A percentile compares a stretch with the other conserved stretches of the same genome.
Conservation (phyloP, 2,329 filamentous ascomycete species). For the Fusarium illudens region DNA sequence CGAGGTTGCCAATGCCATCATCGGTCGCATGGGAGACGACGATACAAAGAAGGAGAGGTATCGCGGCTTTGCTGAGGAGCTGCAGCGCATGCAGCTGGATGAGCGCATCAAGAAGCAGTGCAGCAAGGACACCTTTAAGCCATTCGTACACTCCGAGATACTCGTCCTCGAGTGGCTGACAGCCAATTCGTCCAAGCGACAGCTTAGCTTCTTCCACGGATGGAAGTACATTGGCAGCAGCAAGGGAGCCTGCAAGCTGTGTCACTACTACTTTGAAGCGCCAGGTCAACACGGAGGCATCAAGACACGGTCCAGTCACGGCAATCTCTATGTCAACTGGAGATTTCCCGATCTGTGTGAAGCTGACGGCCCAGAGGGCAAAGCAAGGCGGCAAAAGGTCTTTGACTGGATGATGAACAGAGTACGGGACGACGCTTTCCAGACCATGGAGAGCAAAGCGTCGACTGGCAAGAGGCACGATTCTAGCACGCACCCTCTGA, state of each 20-base stretch:
- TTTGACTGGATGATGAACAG: conserved; percentile 39
- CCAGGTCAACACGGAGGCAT: conserved; percentile 32
- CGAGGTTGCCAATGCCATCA: conserved; percentile 30
- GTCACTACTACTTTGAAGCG: conserved; percentile 48
- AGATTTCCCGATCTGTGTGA: conserved; percentile 46
- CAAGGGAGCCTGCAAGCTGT: conserved; percentile 53
- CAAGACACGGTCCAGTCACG: conserved; percentile 44
- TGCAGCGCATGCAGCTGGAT: conserved; percentile 41
- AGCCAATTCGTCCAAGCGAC: conserved; percentile 8
- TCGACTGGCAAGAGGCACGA: conserved; percentile 43
- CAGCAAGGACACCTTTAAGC: conserved; percentile 24
- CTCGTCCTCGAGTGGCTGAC: conserved; percentile 43
- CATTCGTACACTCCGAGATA: conserved; percentile 50
- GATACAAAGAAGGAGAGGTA: conserved; percentile 2
- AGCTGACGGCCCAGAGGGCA: conserved; percentile 1
- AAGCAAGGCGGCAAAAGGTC: conserved; percentile 28
- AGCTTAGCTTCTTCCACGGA: conserved; percentile 42
- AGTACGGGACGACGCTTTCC: conserved; percentile 43
- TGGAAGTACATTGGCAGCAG: conserved; percentile 52
- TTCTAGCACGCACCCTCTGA: conserved; percentile 41
- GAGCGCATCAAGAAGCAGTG: conserved; percentile 30
- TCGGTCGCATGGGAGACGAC: conserved; percentile 34
- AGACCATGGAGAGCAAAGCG: conserved; percentile 41
- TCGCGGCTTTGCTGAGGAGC: conserved; percentile 8
- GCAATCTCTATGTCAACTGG: conserved; percentile 53